Base-by-base conservation (phyloP, 345 rosid species). In the Camelina sativa region DNA sequence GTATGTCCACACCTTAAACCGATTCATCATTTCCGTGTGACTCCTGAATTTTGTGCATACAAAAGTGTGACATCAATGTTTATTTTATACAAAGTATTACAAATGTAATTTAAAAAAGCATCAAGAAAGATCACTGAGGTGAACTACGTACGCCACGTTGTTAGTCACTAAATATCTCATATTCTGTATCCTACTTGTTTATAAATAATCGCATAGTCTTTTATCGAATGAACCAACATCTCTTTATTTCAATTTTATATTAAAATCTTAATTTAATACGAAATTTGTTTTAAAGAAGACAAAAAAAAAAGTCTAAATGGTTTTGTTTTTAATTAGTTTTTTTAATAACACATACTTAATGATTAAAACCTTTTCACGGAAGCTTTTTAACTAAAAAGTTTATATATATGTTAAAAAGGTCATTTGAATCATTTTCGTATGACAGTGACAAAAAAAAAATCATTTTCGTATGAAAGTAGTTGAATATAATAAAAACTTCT, bases 1-100 rank as follows among this genome's bases (percentile, higher is more conserved):
- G 85, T 88, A 90, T 50, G 88, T 23, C 92, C 92, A 87, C 50
- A 90, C 91, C 76, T 80, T 85, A 56, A 90, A 84, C 43, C 82
- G 75, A 67, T 83, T 90, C 79, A 80, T 78, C 96, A 90, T 90
- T 74, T 88, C 89, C 25, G 35, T 47, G 71, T 90, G 92, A 73
- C 96, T 90, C 85, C 96, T 88, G 30, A 4, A 3, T 28, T 28
- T 28, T 28, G 11, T 58, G 34, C n/a, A 16, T 59, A 25, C 1
- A 66, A 17, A 5, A 37, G 62, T 74, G 37, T 67, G 44, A 74
- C 64, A 75, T 75, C 69, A 67, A 20, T 40, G 12, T 19, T 57
- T 69, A 55, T 25, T 28, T 41, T 41, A 23, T 5, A 6, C 7
- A 20, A 23, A 35, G 28, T 64, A 15, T 17, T 64, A 20, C 25